Evolutionary conservation across 176 grass and related monocot genomes (phyloP).

Genomic region (Juncus inflexus): DNA sequence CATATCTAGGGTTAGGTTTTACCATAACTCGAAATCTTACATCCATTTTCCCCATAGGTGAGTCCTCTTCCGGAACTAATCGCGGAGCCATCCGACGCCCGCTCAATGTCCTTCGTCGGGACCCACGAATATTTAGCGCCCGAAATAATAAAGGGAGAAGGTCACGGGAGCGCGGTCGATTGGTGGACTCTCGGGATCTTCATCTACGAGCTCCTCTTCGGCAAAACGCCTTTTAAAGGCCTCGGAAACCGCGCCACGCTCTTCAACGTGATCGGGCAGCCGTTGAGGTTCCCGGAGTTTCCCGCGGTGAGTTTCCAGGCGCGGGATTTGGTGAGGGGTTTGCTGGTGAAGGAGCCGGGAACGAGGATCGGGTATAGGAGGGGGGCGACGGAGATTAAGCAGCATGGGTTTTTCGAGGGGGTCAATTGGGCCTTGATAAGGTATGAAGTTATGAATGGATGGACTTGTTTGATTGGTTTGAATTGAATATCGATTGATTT

Average conservation of each 20-base stretch:
- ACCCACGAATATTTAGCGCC: slow-evolving; percentile 94
- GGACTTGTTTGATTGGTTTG: no score
- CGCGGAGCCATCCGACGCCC: slow-evolving; percentile 78
- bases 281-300: slow-evolving; percentile 60
- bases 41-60: not conserved
- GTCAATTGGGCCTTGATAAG: slow-evolving; percentile 79
- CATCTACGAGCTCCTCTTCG: slow-evolving; percentile 88
- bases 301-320: slow-evolving; percentile 64
- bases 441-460: no score
- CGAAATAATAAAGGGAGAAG: slow-evolving; percentile 92
- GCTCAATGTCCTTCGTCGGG: slow-evolving; percentile 84
- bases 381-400: slow-evolving; percentile 84
- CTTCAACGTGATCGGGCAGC: slow-evolving; percentile 86
- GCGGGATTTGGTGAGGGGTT: slow-evolving; percentile 65
- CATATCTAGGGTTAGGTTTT: no score
- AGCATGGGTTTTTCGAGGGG: slow-evolving; percentile 85
- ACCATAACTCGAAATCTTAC: no score
- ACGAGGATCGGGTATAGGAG: slow-evolving; percentile 65
- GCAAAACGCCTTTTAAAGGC: slow-evolving; percentile 89
- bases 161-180: slow-evolving; percentile 87
- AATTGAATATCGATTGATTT: no score
- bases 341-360: slow-evolving; percentile 82
- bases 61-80: slow-evolving; percentile 77
- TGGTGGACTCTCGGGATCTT: slow-evolving; percentile 98
- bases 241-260: slow-evolving; percentile 65